Conservation (phyloP, 129 eudicot species). For the Saposhnikovia divaricata region DNA sequence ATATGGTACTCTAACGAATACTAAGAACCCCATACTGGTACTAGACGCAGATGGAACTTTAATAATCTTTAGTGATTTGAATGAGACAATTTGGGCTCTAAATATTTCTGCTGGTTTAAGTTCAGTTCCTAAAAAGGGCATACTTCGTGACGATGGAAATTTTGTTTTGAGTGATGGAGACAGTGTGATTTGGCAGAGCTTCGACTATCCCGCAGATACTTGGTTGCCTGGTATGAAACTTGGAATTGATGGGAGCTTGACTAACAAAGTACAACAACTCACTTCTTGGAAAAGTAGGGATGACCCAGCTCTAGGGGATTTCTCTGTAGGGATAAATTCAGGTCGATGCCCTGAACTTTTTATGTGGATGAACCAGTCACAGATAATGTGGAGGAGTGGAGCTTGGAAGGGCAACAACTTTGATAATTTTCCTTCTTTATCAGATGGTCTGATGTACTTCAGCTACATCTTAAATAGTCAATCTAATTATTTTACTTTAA, state of each 20-base stretch:
- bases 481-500: background rate
- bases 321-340: background rate
- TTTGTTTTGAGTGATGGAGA: slow-evolving; percentile 5
- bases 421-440: background rate
- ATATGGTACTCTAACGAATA: slow-evolving; percentile 17
- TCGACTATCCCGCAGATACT: slow-evolving; percentile 4
- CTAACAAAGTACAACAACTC: background rate
- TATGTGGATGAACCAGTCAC: slow-evolving; percentile 3
- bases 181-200: slow-evolving; percentile 4
- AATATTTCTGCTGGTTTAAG: background rate
- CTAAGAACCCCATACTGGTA: background rate
- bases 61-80: background rate
- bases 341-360: background rate
- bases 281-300: background rate
- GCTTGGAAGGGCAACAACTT: background rate
- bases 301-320: background rate
- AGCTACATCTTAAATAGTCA: background rate
- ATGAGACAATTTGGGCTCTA: background rate
- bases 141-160: background rate
- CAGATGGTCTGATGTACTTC: background rate
- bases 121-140: background rate
- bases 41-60: background rate
- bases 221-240: slow-evolving; percentile 2
- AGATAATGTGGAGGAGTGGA: slow-evolving; percentile 1
- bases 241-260: background rate